Evolutionary conservation across 2,329 filamentous ascomycete species (phyloP).

Genomic region (Trichoderma sp.): DNA sequence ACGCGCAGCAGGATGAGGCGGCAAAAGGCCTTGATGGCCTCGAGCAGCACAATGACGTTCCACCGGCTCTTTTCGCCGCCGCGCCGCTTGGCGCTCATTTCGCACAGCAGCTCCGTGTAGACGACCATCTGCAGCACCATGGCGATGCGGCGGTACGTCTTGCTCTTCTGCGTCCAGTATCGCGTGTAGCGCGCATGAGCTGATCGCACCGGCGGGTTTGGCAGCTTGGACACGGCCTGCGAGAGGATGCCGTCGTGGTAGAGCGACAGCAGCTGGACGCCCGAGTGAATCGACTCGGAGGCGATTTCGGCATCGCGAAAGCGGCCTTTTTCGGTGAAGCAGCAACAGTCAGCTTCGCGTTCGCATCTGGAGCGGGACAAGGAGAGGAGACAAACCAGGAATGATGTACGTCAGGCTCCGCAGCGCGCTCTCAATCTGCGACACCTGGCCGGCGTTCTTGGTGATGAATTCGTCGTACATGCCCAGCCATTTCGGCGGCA

Average conservation of each 20-base stretch:
- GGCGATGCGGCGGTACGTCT: conserved; percentile 76
- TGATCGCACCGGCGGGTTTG: conserved; percentile 51
- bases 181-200: conserved; percentile 64
- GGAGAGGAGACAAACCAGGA: conserved; percentile 57
- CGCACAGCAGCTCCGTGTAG: conserved; percentile 94
- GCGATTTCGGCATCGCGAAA: conserved; percentile 92
- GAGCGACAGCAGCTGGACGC: conserved; percentile 82
- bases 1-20: conserved; percentile 74
- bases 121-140: conserved; percentile 83
- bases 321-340: conserved; percentile 55
- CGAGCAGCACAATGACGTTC: conserved; percentile 81
- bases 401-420: conserved; percentile 95
- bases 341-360: background rate
- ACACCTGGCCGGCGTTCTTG: conserved; percentile 89
- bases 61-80: conserved; percentile 77
- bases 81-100: conserved; percentile 89
- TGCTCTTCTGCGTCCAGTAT: conserved; percentile 61
- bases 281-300: conserved; percentile 86
- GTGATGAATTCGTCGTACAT: conserved; percentile 89
- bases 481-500: conserved; percentile 63
- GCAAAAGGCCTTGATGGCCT: conserved; percentile 82
- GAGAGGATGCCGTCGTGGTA: conserved; percentile 89
- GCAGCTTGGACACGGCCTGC: conserved; percentile 56
- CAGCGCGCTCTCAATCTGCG: conserved; percentile 90
- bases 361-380: too few species aligned